phyloP scores from a whole-genome alignment of 176 grass and related monocot genomes.

The Musa beccarii region DNA sequence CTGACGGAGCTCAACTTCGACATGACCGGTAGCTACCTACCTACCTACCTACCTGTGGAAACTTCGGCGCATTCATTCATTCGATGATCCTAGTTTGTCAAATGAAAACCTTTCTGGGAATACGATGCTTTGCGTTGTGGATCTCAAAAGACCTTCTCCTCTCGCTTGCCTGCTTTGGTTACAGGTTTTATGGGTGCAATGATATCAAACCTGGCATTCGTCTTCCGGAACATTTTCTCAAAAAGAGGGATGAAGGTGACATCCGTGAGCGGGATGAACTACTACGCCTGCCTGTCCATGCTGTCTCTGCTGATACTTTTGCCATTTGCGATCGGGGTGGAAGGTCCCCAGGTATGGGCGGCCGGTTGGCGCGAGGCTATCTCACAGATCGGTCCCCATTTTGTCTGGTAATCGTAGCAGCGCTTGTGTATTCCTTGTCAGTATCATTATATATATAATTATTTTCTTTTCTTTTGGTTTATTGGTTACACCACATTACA shows the following conservation, averaged over 20 bases:
- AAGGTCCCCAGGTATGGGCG: neutral
- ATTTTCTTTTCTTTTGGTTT: too few relatives aligned
- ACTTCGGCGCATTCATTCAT: neutral
- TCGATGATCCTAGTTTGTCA: neutral
- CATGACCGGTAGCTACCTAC: neutral
- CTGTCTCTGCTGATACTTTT: neutral
- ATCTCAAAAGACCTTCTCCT: neutral
- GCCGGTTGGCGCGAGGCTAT: neutral
- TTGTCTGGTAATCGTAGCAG: neutral
- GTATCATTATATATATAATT: too few relatives aligned
- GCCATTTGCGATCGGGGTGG: neutral
- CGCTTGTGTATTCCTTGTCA: neutral
- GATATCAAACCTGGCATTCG: neutral
- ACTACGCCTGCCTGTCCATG: neutral
- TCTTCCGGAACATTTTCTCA: neutral
- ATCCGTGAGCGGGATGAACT: neutral
- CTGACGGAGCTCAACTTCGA: neutral
- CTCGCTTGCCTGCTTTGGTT: neutral
- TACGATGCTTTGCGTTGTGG: neutral
- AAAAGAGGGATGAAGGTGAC: neutral
- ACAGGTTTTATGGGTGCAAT: conserved; percentile 1
- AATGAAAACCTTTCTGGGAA: neutral
- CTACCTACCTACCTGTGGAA: neutral
- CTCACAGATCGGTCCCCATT: neutral
- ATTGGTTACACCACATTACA: neutral